Evolutionary conservation across 139 green algal genomes (phyloP).

Genomic region (Eudorina sp.): DNA sequence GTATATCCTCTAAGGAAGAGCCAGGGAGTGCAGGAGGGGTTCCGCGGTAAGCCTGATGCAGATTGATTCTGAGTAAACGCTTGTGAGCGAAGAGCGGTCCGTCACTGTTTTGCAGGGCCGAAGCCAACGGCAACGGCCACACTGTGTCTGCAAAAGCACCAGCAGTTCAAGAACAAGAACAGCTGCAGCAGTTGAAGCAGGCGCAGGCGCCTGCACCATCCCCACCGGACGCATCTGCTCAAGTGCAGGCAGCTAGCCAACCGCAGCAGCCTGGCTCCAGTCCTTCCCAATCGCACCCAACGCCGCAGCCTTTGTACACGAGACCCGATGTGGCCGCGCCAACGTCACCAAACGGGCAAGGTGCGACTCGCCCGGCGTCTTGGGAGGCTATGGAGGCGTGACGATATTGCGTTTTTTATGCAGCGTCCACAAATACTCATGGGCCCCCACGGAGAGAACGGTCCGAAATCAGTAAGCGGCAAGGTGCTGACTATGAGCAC

Average conservation of each 20-base stretch:
- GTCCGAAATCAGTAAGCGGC: conserved; percentile 40
- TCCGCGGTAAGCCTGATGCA: not conserved
- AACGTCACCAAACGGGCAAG: not conserved
- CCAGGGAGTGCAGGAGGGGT: not conserved
- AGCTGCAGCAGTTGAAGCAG: not conserved
- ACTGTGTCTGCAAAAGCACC: not conserved
- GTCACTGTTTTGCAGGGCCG: not conserved
- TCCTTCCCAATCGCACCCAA: not conserved
- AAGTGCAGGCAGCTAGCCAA: conserved; percentile 10
- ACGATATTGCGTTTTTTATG: not conserved
- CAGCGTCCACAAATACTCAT: not conserved
- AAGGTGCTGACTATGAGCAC: conserved; percentile 34
- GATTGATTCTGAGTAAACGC: not conserved
- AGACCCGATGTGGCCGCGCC: not conserved
- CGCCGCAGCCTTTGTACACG: conserved; percentile 35
- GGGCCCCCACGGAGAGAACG: conserved; percentile 8
- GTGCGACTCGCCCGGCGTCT: not conserved
- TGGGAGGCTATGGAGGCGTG: not conserved
- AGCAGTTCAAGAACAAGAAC: not conserved
- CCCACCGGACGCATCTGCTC: not conserved
- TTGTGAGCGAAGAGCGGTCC: not conserved
- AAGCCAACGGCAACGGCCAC: not conserved
- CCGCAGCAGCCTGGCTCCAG: not conserved
- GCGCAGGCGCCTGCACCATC: not conserved
- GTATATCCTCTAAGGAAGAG: conserved; percentile 8